Evolutionary conservation across 139 green algal genomes (phyloP).

Genomic region (Bryopsis sp.): DNA sequence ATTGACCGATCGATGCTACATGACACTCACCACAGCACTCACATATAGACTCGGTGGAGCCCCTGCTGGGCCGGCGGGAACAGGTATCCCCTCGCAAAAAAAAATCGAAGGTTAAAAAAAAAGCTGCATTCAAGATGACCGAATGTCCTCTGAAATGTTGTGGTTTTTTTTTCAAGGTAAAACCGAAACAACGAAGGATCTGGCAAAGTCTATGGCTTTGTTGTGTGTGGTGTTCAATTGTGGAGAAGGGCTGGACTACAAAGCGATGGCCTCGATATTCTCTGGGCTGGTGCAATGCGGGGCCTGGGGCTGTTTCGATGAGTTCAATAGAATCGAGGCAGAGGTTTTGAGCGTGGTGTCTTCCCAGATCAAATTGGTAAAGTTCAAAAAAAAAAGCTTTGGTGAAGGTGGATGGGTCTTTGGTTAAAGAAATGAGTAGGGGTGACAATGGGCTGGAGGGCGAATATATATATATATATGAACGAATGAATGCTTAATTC

Average conservation of each 20-base stretch:
- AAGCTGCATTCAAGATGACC: constrained; percentile 6
- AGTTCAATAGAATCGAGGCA: constrained; percentile 83
- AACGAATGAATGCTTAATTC: no score
- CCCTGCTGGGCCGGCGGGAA: constrained; percentile 66
- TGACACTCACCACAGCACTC: constrained; percentile 76
- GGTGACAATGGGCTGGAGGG: no score
- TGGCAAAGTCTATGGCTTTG: constrained; percentile 71
- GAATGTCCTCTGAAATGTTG: no score
- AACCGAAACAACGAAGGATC: constrained; percentile 72
- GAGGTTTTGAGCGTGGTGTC: constrained; percentile 66
- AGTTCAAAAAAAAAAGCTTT: no score
- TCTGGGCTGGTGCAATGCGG: constrained; percentile 72
- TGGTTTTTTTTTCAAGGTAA: constrained; percentile 40
- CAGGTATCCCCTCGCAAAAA: constrained; percentile 28
- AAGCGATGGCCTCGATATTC: constrained; percentile 80
- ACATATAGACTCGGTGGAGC: constrained; percentile 68
- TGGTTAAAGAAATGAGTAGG: background rate
- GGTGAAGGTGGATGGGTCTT: no score
- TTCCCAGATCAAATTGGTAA: constrained; percentile 40
- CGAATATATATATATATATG: no score
- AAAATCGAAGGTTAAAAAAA: background rate
- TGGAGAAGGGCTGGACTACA: constrained; percentile 79
- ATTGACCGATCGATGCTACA: constrained; percentile 80
- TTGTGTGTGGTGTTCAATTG: constrained; percentile 88
- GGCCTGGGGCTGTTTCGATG: constrained; percentile 82